A percentile compares a stretch with the other conserved stretches of the same genome.
These are phyloP conservation scores for Candida vaughaniae DNA, from an alignment of 805 yeast species.

Conservation along the genomic window DNA sequence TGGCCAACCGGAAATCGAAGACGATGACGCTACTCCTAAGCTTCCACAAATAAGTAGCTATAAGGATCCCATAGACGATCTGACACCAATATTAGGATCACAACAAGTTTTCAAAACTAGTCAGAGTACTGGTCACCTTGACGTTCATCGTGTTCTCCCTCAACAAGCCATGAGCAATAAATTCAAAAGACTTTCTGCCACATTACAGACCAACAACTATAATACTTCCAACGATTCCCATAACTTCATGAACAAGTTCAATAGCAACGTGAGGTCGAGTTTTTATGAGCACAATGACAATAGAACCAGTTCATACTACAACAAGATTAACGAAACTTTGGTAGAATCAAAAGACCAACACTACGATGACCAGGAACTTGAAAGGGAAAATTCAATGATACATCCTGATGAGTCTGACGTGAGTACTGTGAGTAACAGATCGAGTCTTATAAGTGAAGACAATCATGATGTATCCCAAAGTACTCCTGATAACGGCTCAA, in stretches of 20 bases:
- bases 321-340: slow-evolving; percentile 26
- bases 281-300: slow-evolving; percentile 3
- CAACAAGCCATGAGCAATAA: slow-evolving; percentile 32
- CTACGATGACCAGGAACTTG: slow-evolving; percentile 1
- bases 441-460: slow-evolving; percentile 21
- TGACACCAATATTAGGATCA: slow-evolving; percentile 26
- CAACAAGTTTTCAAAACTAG: slow-evolving; percentile 7
- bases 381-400: neutral
- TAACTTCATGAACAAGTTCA: slow-evolving; percentile 37
- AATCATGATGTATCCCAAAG: neutral
- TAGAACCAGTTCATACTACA: slow-evolving; percentile 31
- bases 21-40: slow-evolving; percentile 34
- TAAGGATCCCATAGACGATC: slow-evolving; percentile 22
- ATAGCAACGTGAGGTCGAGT: slow-evolving; percentile 31
- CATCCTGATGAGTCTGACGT: slow-evolving; percentile 17
- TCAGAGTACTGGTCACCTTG: slow-evolving; percentile 1
- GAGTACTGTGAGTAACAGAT: slow-evolving; percentile 25
- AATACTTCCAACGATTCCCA: slow-evolving; percentile 40
- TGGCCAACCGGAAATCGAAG: slow-evolving; percentile 6
- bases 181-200: slow-evolving; percentile 37
- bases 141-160: slow-evolving; percentile 19
- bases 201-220: slow-evolving; percentile 28
- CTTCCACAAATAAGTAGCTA: slow-evolving; percentile 12
- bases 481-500: neutral
- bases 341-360: slow-evolving; percentile 13